phyloP scores from a whole-genome alignment of 331 rosid genomes.

The Quercus phellos region DNA sequence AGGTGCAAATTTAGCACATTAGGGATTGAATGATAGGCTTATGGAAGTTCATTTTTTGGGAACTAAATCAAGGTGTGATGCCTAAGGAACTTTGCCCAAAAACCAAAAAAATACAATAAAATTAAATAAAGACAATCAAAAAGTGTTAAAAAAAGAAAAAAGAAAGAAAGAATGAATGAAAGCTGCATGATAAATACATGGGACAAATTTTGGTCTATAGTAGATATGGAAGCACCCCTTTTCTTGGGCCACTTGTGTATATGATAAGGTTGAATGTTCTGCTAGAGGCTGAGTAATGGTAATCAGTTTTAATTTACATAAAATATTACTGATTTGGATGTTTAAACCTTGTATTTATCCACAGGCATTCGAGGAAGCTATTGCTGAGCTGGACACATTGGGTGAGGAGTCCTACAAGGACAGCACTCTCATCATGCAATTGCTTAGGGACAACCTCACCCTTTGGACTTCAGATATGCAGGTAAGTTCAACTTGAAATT shows the following conservation, averaged over 20 bases:
- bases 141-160: not conserved
- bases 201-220: not conserved
- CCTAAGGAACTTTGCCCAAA: too few relatives aligned
- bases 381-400: conserved; percentile 87
- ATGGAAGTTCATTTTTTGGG: not conserved
- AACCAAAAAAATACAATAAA: too few relatives aligned
- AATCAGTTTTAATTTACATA: not conserved
- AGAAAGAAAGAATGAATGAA: too few relatives aligned
- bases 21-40: not conserved
- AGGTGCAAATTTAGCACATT: not conserved
- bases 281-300: not conserved
- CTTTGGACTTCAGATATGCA: conserved; percentile 86
- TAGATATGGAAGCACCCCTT: not conserved
- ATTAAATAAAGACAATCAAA: not conserved
- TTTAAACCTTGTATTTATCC: conserved; percentile 1
- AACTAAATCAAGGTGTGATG: not conserved
- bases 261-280: not conserved
- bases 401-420: conserved; percentile 92
- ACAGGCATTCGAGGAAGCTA: conserved; percentile 89
- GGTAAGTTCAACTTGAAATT: conserved; percentile 28
- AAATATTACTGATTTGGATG: conserved; percentile 6
- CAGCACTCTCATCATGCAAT: conserved; percentile 92
- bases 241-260: not conserved
- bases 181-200: not conserved
- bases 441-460: conserved; percentile 82